phyloP scores from a whole-genome alignment of 495 filamentous ascomycete species.

The Sphaerosporella brunnea region DNA sequence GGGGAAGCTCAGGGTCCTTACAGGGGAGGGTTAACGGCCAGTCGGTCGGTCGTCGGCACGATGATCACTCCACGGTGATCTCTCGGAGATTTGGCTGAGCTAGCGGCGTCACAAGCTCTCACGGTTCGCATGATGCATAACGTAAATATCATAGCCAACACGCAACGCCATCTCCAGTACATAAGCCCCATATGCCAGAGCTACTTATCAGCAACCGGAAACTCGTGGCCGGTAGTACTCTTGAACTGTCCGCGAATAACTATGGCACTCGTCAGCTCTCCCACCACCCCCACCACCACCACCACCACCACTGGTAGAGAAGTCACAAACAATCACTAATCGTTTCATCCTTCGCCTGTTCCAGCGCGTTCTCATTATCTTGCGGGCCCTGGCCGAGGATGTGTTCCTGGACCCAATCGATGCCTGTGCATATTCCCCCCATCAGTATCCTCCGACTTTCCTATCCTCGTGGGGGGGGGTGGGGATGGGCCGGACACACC shows the following conservation, averaged over 20 bases:
- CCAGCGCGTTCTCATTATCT: constrained; percentile 49
- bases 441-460: too few relatives aligned
- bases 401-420: constrained; percentile 52
- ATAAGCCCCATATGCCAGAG: neutral
- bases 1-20: too few relatives aligned
- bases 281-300: constrained; percentile 13
- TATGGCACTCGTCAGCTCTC: too few relatives aligned
- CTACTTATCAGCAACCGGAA: constrained; percentile 47
- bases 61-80: too few relatives aligned
- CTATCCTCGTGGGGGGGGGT: neutral
- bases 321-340: constrained; percentile 34
- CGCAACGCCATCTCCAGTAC: neutral
- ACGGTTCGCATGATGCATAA: too few relatives aligned
- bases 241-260: constrained; percentile 46
- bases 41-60: too few relatives aligned
- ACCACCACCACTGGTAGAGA: neutral
- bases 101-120: too few relatives aligned
- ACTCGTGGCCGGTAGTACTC: constrained; percentile 39
- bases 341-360: constrained; percentile 58
- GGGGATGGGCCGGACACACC: constrained; percentile 26
- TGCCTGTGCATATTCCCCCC: constrained; percentile 29
- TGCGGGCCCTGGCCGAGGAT: constrained; percentile 46
- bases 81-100: too few relatives aligned
- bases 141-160: neutral
- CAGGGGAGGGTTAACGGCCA: too few relatives aligned